Evolutionary conservation across 148 eudicot genomes (phyloP).

Genomic region (Silene latifolia): DNA sequence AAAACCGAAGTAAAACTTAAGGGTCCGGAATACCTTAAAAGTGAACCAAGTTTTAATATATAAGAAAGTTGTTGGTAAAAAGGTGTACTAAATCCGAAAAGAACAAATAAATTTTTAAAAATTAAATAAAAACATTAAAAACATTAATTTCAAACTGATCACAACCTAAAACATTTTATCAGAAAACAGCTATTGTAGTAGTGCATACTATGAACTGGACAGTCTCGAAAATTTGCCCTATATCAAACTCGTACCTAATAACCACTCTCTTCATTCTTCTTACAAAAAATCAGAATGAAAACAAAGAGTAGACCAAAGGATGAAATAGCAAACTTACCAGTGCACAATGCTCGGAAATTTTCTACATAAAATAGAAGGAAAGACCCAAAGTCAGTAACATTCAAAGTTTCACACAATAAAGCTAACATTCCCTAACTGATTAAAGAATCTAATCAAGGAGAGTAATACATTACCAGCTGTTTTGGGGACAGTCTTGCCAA

Average conservation of each 20-base stretch:
- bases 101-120: too few species aligned
- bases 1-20: too few species aligned
- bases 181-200: not conserved
- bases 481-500: slow-evolving; percentile 95
- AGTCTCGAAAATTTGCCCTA: not conserved
- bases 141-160: not conserved
- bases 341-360: slow-evolving; percentile 93
- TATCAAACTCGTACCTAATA: not conserved
- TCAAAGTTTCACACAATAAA: not conserved
- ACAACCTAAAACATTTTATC: not conserved
- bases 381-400: slow-evolving; percentile 14
- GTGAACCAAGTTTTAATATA: too few species aligned
- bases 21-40: too few species aligned
- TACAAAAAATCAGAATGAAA: not conserved
- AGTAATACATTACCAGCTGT: slow-evolving; percentile 61
- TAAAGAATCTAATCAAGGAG: not conserved
- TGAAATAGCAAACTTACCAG: slow-evolving; percentile 51
- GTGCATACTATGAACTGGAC: too few species aligned
- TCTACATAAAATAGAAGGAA: slow-evolving; percentile 41
- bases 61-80: too few species aligned
- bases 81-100: too few species aligned
- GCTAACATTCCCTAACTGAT: not conserved
- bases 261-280: not conserved
- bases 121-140: too few species aligned
- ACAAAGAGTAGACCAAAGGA: not conserved